Evolutionary conservation across 495 filamentous ascomycete species (phyloP).

Genomic region (Aspergillus cristatus): DNA sequence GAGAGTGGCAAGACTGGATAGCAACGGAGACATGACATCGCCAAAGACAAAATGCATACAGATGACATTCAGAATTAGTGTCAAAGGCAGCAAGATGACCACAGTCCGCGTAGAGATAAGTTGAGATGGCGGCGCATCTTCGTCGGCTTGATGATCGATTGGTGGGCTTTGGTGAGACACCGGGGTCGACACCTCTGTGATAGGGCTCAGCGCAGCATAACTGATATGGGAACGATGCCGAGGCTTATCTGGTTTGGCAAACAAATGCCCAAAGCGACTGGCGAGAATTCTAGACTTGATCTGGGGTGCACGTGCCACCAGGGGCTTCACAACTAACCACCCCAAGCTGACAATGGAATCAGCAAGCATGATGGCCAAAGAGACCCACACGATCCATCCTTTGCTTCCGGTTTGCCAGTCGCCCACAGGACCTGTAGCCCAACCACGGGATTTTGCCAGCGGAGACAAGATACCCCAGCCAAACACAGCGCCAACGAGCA

Average conservation of each 20-base stretch:
- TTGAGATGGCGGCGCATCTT: slow-evolving; percentile 77
- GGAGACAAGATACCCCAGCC: slow-evolving; percentile 92
- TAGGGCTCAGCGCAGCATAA: slow-evolving; percentile 32
- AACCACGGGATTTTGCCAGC: slow-evolving; percentile 71
- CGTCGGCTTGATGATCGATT: slow-evolving; percentile 28
- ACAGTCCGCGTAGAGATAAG: slow-evolving; percentile 68
- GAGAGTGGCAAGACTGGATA: slow-evolving; percentile 75
- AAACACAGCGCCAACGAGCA: slow-evolving; percentile 83
- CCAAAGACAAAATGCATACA: slow-evolving; percentile 77
- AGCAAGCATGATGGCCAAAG: slow-evolving; percentile 90
- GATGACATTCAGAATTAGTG: slow-evolving; percentile 67
- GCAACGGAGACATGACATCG: slow-evolving; percentile 44
- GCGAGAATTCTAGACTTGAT: slow-evolving; percentile 23
- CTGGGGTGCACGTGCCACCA: slow-evolving; percentile 34
- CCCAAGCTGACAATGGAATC: slow-evolving; percentile 84
- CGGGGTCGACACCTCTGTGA: slow-evolving; percentile 14
- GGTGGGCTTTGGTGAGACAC: slow-evolving; percentile 2
- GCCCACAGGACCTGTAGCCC: slow-evolving; percentile 78
- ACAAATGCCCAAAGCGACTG: slow-evolving; percentile 18
- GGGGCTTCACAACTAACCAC: slow-evolving; percentile 61
- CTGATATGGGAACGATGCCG: slow-evolving; percentile 19
- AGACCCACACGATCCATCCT: slow-evolving; percentile 97
- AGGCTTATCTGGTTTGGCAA: slow-evolving; percentile 6
- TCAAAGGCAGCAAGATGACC: slow-evolving; percentile 61
- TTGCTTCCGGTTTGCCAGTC: slow-evolving; percentile 90